Conservation (phyloP, 2,329 filamentous ascomycete genomes). For the Arachnopeziza araneosa region DNA sequence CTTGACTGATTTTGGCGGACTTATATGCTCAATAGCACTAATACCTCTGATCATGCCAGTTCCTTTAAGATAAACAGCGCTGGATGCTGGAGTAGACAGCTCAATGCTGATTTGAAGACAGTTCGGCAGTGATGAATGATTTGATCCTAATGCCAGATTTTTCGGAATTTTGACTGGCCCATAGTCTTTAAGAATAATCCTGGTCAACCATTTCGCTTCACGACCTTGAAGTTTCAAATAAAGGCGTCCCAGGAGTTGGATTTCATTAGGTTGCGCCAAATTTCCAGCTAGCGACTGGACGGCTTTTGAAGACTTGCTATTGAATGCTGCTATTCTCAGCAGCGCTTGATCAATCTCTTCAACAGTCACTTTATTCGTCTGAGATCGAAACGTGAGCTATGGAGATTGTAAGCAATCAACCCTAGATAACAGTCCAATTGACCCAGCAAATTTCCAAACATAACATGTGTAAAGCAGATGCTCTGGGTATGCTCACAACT, state of each 20-base stretch:
- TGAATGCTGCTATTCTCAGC: conserved; percentile 59
- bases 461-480: neutral
- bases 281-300: conserved; percentile 38
- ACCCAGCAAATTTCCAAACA: too few relatives aligned
- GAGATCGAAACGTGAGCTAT: conserved; percentile 3
- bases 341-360: conserved; percentile 68
- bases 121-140: conserved; percentile 65
- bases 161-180: conserved; percentile 60
- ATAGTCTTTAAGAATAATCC: conserved; percentile 72
- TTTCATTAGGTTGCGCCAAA: conserved; percentile 9
- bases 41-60: conserved; percentile 4
- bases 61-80: conserved; percentile 19
- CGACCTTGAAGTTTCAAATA: conserved; percentile 56
- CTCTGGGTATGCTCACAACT: conserved; percentile 3
- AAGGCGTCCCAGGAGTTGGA: conserved; percentile 46
- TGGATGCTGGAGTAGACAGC: conserved; percentile 51
- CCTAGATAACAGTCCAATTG: too few relatives aligned
- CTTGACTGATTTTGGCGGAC: neutral
- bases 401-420: conserved; percentile 13
- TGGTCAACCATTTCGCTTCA: conserved; percentile 83
- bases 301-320: conserved; percentile 63
- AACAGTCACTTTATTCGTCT: conserved; percentile 47
- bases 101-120: conserved; percentile 66
- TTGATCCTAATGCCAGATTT: conserved; percentile 32
- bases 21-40: neutral